These are phyloP conservation scores for Cutaneotrichosporon arboriforme DNA, from an alignment of 1,284 basidiomycete species.

Conservation along the genomic window DNA sequence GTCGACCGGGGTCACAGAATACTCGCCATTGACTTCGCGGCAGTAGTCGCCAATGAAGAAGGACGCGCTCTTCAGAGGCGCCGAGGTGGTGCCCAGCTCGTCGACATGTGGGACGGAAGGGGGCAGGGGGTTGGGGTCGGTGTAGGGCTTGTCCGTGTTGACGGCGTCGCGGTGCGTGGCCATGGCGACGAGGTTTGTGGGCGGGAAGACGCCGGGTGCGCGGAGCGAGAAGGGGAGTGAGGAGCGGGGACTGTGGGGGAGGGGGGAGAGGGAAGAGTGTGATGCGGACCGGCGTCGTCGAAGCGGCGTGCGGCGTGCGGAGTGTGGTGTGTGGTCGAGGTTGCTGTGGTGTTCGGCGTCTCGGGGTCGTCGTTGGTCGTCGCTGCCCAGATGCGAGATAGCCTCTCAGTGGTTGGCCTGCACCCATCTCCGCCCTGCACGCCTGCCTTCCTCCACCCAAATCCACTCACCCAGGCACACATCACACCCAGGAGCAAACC, in stretches of 20 bases:
- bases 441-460: too few species aligned
- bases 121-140: conserved; percentile 69
- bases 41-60: conserved; percentile 97
- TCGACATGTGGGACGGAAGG: conserved; percentile 71
- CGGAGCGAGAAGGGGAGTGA: neutral
- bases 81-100: conserved; percentile 87
- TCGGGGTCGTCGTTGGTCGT: neutral
- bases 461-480: too few species aligned
- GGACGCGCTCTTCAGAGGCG: conserved; percentile 89
- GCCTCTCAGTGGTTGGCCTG: conserved; percentile 1
- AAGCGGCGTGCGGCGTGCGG: neutral
- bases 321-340: neutral
- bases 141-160: conserved; percentile 52
- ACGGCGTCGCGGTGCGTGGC: conserved; percentile 34
- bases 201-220: neutral
- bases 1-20: neutral
- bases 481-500: too few species aligned
- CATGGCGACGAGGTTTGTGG: conserved; percentile 18
- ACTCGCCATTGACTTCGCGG: conserved; percentile 91
- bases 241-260: neutral
- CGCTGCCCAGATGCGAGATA: conserved; percentile 1
- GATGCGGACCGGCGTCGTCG: neutral
- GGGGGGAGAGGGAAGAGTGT: neutral
- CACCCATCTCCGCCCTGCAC: too few species aligned
- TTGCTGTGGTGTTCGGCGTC: neutral